Evolutionary conservation across 306 rosid species (phyloP), one percentile per base, ranked within the genome.

Genomic region (Prunus mume): DNA sequence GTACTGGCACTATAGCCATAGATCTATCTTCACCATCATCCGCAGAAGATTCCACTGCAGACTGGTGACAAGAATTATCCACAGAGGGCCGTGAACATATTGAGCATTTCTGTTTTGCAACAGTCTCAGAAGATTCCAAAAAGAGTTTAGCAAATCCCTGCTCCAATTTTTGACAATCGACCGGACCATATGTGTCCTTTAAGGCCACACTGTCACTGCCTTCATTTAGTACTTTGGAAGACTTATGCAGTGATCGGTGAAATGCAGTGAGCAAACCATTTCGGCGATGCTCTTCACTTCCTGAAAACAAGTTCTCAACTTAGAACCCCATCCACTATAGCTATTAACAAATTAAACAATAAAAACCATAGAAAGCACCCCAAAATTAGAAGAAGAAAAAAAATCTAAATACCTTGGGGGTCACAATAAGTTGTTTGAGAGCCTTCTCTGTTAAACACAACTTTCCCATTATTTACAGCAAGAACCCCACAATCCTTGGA

Each of bases 401-500:
- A 74, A 79, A 34, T 71, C 34, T 0, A 19, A 85, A 74, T 73
- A 94, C 98, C 96, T 90, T 84, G 86, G 45, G 78, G 74, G 45
- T 78, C 75, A 67, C 52, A 28, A 25, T 41, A 24, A 52, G 71
- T 73, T 28, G 75, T 19, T 28, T 75, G 83, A 41, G 82, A 85
- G 20, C 85, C 86, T 13, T 88, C 93, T 51, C 88, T 87, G 81
- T 83, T 78, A 74, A 91, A 96, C 62, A 87, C 88, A 69, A 92
- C 81, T 84, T 91, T 96, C 66, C 99, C 97, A 75, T 92, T 95
- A 82, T 87, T 75, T 52, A 92, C 89, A 78, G 97, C 93, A 38
- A 92, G 86, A 51, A 95, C 87, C 67, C 88, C 92, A 62, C 88
- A 88, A 15, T 86, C 82, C 82, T 86, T 83, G 49, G 91, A 54